Evolutionary conservation across 75 land plant species (phyloP), one percentile per base, ranked within the genome.

Genomic region (Gnetum montanum): DNA sequence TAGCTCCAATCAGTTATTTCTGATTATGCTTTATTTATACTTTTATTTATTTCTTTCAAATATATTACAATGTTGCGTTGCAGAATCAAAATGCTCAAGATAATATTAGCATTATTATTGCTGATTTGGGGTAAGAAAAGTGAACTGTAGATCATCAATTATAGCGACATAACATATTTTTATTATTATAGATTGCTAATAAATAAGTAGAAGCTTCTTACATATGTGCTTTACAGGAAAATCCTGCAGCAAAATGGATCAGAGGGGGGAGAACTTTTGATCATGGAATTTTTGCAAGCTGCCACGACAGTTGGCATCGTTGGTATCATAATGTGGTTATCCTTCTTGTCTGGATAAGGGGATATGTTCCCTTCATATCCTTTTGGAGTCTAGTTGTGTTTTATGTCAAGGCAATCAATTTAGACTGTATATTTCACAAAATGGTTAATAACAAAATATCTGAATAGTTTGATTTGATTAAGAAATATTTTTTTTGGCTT

Each of bases 51-150:
- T 2, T 16, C 22, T 24, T 37, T 3, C n/a, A 47, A 31, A 53
- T 8, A 43, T 2, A 34, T 49, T 29, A 18, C 34, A 23, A 22
- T 47, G 34, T 30, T 29, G 5, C 31, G 16, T 46, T 75, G 61
- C 87, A 93, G 98, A 75, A 80, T 28, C 78, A 65, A 18, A 49
- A 68, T 16, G 74, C 92, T 43, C 87, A 89, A 72, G 98, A 93
- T 60, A 93, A 93, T 69, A 69, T 93, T 57, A 93, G 90, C 57
- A 72, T 89, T 53, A 61, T 93, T 29, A 85, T 93, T 58, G 90
- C 96, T 22, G 98, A 93, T 62, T 74, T 93, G 43, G 90, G 98
- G 98, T 93, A 73, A 49, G 68, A 34, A 44, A 53, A 19, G 31
- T 22, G 12, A 30, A 23, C 33, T 6, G 15, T 18, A 36, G 41